Evolutionary conservation across 2,329 filamentous ascomycete species (phyloP).

Genomic region (Basipetospora chlamydospora): DNA sequence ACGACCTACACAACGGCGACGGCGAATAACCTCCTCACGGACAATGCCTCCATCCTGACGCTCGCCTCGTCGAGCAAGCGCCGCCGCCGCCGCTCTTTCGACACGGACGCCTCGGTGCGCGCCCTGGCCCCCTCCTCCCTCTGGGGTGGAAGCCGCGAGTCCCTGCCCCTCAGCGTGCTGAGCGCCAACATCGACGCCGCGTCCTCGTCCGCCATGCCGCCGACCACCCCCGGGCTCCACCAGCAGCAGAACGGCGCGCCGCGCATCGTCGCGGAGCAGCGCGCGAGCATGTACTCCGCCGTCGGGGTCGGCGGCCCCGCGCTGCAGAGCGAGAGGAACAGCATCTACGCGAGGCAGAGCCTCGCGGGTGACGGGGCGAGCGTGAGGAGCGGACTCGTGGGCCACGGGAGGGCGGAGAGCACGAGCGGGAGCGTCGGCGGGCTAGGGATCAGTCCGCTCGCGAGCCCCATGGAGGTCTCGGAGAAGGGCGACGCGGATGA

Average conservation of each 20-base stretch:
- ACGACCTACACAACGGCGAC: slow-evolving; percentile 65
- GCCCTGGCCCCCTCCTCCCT: slow-evolving; percentile 71
- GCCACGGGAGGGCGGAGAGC: slow-evolving; percentile 71
- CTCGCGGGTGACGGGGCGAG: slow-evolving; percentile 55
- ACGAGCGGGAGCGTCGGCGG: slow-evolving; percentile 53
- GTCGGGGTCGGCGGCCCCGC: slow-evolving; percentile 45
- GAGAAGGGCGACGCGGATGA: background rate
- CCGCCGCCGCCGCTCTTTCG: slow-evolving; percentile 61
- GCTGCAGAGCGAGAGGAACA: slow-evolving; percentile 63
- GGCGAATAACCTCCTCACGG: slow-evolving; percentile 67
- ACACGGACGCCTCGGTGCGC: slow-evolving; percentile 74
- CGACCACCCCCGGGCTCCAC: slow-evolving; percentile 37
- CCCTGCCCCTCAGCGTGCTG: slow-evolving; percentile 62
- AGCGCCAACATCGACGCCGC: slow-evolving; percentile 50
- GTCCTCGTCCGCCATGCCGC: slow-evolving; percentile 19
- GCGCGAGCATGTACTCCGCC: slow-evolving; percentile 70
- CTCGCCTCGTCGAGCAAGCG: slow-evolving; percentile 72
- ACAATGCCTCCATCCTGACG: slow-evolving; percentile 76
- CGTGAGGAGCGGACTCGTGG: slow-evolving; percentile 60
- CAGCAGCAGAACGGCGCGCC: slow-evolving; percentile 24
- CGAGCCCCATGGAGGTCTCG: slow-evolving; percentile 33
- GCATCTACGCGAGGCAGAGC: slow-evolving; percentile 55
- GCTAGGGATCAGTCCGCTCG: slow-evolving; percentile 41
- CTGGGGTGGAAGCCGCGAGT: slow-evolving; percentile 70
- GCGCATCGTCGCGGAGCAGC: slow-evolving; percentile 43